Percentiles rank a stretch among this genome's conserved stretches.
These are phyloP conservation scores for Agastache rugosa DNA, from an alignment of 257 asterid species.

Conservation along the genomic window DNA sequence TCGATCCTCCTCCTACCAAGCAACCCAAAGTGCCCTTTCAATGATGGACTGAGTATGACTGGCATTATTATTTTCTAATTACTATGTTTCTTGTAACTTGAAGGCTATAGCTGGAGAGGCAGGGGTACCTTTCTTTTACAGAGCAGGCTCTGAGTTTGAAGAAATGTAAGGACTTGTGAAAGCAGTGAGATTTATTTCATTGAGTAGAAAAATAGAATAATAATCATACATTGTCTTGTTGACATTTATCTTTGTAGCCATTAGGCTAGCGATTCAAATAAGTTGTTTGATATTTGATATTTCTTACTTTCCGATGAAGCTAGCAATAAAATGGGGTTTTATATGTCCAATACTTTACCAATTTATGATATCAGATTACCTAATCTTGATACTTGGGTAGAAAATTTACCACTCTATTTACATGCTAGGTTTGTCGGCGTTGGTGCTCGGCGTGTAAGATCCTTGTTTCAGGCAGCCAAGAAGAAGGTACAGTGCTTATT, in stretches of 20 bases:
- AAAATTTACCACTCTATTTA: conserved; percentile 30
- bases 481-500: conserved; percentile 66
- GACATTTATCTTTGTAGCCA: conserved; percentile 5
- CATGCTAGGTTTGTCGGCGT: conserved; percentile 94
- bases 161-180: conserved; percentile 70
- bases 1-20: conserved; percentile 7
- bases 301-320: conserved; percentile 5
- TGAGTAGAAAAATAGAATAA: background rate
- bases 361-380: conserved; percentile 4
- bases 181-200: conserved; percentile 21
- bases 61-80: conserved; percentile 13
- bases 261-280: background rate
- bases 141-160: conserved; percentile 97
- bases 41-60: conserved; percentile 12
- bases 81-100: conserved; percentile 43
- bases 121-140: conserved; percentile 96
- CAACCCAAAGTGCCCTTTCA: conserved; percentile 18
- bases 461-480: conserved; percentile 97
- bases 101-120: conserved; percentile 99
- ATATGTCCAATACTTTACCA: conserved; percentile 19
- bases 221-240: conserved; percentile 2
- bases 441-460: conserved; percentile 99
- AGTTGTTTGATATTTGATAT: background rate
- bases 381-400: conserved; percentile 2
- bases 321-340: background rate